Evolutionary conservation across 768 basidiomycete genomes (phyloP).

Genomic region (Lentinula edodes): DNA sequence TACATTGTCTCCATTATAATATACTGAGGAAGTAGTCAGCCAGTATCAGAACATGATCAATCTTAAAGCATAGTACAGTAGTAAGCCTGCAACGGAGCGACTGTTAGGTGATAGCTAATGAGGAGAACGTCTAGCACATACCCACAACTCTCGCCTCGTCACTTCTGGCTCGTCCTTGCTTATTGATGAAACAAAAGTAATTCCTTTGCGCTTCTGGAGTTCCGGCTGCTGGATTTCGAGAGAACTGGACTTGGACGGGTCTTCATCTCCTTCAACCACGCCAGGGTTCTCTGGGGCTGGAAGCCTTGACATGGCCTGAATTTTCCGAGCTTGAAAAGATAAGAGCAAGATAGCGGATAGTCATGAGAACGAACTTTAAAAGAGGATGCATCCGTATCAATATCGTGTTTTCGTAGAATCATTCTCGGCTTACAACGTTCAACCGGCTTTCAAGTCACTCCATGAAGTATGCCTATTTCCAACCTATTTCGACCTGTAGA

Average conservation of each 20-base stretch:
- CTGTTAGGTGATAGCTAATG: background rate
- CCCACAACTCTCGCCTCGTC: constrained; percentile 71
- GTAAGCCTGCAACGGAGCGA: background rate
- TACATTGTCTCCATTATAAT: constrained; percentile 79
- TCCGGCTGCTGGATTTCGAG: background rate
- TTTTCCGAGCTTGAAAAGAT: background rate
- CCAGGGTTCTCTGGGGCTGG: constrained; percentile 19
- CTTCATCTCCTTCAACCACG: constrained; percentile 10
- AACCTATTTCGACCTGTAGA: too few species aligned
- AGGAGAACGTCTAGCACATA: constrained; percentile 43
- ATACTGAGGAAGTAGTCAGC: constrained; percentile 38
- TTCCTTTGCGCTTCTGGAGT: constrained; percentile 11
- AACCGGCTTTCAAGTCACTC: too few species aligned
- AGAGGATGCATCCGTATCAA: background rate
- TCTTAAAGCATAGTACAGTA: background rate
- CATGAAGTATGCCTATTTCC: too few species aligned
- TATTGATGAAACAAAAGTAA: constrained; percentile 32
- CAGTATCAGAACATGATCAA: background rate
- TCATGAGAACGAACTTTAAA: background rate
- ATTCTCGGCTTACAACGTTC: too few species aligned
- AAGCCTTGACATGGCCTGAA: constrained; percentile 19
- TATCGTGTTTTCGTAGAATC: too few species aligned
- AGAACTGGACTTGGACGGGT: constrained; percentile 5
- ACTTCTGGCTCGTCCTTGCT: constrained; percentile 60
- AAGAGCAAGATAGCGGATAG: background rate